phyloP scores from a whole-genome alignment of 2,329 filamentous ascomycete species.

The Pseudogymnoascus sp. region DNA sequence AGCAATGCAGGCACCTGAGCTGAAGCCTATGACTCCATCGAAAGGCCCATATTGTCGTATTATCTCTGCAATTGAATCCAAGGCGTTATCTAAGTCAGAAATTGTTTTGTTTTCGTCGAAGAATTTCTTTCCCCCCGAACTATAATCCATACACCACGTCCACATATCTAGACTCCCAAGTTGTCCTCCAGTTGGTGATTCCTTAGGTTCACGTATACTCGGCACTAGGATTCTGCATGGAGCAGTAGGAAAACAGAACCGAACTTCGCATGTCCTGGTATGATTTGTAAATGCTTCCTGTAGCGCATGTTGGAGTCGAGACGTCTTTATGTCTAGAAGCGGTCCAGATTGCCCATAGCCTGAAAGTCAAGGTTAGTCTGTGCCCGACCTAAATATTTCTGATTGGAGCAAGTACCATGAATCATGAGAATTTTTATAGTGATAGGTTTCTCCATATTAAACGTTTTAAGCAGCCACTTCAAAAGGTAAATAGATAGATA shows the following conservation, averaged over 20 bases:
- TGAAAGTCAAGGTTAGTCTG: background rate
- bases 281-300: background rate
- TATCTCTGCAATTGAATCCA: background rate
- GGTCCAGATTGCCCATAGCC: background rate
- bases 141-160: background rate
- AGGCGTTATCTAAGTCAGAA: background rate
- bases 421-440: background rate
- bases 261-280: background rate
- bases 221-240: background rate
- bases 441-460: background rate
- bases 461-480: background rate
- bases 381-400: background rate
- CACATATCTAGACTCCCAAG: background rate
- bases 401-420: background rate
- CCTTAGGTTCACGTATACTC: background rate
- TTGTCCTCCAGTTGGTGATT: background rate
- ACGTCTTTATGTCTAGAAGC: background rate
- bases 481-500: background rate
- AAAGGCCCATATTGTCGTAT: conserved; percentile 10
- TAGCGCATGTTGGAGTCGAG: background rate
- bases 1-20: conserved; percentile 8
- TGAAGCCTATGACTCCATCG: conserved; percentile 10
- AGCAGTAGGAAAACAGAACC: background rate
- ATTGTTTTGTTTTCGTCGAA: background rate
- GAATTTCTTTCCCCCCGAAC: background rate